Evolutionary conservation across 2,329 filamentous ascomycete genomes (phyloP).

Genomic region (Fusarium caatingaense): DNA sequence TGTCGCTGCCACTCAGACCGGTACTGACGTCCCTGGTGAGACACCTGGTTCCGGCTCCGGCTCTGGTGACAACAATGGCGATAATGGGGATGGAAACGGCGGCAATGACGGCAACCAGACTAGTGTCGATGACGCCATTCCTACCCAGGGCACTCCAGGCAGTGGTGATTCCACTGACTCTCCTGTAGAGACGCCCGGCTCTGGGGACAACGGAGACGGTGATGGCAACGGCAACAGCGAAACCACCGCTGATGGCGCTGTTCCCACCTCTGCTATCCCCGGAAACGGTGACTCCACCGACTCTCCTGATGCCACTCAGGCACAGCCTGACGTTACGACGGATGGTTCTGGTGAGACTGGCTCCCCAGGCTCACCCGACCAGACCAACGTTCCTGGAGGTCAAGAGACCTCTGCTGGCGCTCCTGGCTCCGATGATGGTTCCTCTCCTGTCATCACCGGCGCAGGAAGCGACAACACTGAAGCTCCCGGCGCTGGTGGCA

Average conservation of each 20-base stretch:
- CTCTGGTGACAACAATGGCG: neutral
- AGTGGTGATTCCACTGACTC: neutral
- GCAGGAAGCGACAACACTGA: neutral
- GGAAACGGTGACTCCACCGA: neutral
- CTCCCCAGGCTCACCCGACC: too few relatives aligned
- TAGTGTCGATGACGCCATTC: too few relatives aligned
- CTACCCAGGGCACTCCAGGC: neutral
- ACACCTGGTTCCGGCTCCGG: neutral
- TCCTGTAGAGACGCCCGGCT: neutral
- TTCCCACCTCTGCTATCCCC: neutral
- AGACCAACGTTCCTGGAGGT: neutral
- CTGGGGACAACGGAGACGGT: neutral
- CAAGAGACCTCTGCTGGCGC: neutral
- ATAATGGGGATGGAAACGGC: neutral
- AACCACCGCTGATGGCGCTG: neutral
- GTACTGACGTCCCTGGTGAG: accelerated
- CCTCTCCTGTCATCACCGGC: neutral
- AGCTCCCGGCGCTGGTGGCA: neutral
- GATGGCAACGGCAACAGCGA: too few relatives aligned
- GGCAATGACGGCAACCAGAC: neutral
- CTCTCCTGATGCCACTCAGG: neutral
- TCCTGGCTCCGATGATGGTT: neutral
- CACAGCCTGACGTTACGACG: neutral
- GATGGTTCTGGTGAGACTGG: neutral
- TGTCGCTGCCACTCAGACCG: neutral